phyloP scores from a whole-genome alignment of 2,329 filamentous ascomycete species.

The Parastagonospora nodorum region DNA sequence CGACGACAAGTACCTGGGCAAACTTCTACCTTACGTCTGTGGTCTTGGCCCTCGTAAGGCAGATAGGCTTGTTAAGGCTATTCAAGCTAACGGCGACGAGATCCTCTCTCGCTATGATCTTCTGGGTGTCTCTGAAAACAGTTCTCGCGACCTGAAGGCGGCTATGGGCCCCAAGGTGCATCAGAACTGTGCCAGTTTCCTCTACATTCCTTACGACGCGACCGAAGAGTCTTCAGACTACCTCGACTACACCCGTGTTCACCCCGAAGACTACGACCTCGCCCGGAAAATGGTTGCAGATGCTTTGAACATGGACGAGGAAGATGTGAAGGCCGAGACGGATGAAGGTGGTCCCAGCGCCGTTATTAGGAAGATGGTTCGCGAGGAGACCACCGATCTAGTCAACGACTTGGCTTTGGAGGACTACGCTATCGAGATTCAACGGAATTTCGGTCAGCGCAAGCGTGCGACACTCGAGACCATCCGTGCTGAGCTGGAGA shows the following conservation, averaged over 20 bases:
- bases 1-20: conserved; percentile 78
- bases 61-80: conserved; percentile 80
- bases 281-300: conserved; percentile 98
- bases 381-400: conserved; percentile 89
- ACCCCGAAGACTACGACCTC: conserved; percentile 97
- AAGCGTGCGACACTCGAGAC: conserved; percentile 96
- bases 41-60: conserved; percentile 93
- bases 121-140: conserved; percentile 82
- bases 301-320: conserved; percentile 93
- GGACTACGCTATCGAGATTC: conserved; percentile 94
- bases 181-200: conserved; percentile 96
- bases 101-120: conserved; percentile 86
- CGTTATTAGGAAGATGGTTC: conserved; percentile 92
- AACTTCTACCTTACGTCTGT: conserved; percentile 86
- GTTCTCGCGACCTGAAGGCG: conserved; percentile 47
- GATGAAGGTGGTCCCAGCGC: conserved; percentile 89
- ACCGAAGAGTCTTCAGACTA: conserved; percentile 84
- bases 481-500: conserved; percentile 89
- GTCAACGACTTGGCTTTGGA: conserved; percentile 96
- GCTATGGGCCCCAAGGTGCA: conserved; percentile 84
- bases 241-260: conserved; percentile 93
- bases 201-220: conserved; percentile 87
- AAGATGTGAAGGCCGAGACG: conserved; percentile 93
- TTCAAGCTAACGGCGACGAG: conserved; percentile 86
- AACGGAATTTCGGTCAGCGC: conserved; percentile 88